phyloP scores from a whole-genome alignment of 805 yeast species.

The Lachancea lanzarotensis region DNA sequence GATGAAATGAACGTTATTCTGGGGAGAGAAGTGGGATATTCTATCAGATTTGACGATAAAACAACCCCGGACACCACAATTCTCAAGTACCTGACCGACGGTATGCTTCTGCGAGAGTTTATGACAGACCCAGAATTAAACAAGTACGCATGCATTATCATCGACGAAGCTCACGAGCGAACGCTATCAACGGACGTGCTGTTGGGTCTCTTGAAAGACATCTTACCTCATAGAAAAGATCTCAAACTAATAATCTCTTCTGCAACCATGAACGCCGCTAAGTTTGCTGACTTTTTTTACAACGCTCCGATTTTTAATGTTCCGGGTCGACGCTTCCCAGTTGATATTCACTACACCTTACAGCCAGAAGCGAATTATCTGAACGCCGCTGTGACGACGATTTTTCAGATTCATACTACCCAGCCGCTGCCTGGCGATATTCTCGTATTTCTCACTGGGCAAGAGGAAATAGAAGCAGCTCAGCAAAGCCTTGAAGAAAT shows the following conservation, averaged over 20 bases:
- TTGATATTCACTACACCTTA: conserved; percentile 72
- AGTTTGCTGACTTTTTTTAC: conserved; percentile 74
- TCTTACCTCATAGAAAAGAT: conserved; percentile 57
- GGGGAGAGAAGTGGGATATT: conserved; percentile 88
- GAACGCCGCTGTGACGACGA: conserved; percentile 82
- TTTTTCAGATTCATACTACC: conserved; percentile 72
- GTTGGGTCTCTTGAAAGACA: conserved; percentile 70
- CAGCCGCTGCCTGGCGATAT: conserved; percentile 70
- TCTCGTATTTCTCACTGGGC: conserved; percentile 88
- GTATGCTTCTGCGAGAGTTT: conserved; percentile 85
- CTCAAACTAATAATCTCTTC: conserved; percentile 77
- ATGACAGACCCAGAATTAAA: conserved; percentile 64
- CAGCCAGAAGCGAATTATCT: conserved; percentile 89
- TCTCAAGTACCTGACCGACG: conserved; percentile 91
- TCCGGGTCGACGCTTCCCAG: conserved; percentile 93
- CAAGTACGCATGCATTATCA: conserved; percentile 74
- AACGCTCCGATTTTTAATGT: conserved; percentile 81
- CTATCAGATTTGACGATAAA: conserved; percentile 79
- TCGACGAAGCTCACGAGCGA: conserved; percentile 97
- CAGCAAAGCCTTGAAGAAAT: conserved; percentile 69
- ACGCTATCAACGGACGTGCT: conserved; percentile 86
- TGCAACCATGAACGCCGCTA: conserved; percentile 88
- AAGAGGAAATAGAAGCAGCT: conserved; percentile 86
- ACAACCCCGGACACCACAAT: conserved; percentile 52
- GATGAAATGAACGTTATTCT: conserved; percentile 75